Percentiles rank a stretch among this genome's conserved stretches.
Evolutionary conservation across 2,329 filamentous ascomycete species (phyloP).

Genomic region (Aschersonia sp.): DNA sequence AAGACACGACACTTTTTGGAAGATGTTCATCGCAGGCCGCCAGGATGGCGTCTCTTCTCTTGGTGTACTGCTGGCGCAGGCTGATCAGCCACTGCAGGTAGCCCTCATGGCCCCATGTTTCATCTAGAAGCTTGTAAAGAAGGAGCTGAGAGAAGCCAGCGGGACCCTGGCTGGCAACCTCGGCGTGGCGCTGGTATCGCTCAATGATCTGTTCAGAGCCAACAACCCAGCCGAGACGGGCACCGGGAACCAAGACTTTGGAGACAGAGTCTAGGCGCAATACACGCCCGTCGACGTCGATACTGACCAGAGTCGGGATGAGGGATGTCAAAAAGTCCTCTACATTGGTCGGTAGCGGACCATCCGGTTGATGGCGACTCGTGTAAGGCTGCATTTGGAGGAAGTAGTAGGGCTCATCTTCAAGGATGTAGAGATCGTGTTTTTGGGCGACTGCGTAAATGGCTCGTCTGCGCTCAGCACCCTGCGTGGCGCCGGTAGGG

Average conservation of each 20-base stretch:
- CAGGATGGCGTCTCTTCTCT: conserved; percentile 62
- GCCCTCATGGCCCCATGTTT: conserved; percentile 84
- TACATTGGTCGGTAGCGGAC: conserved; percentile 43
- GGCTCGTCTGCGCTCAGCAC: conserved; percentile 48
- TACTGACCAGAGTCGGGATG: conserved; percentile 56
- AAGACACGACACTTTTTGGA: conserved; percentile 60
- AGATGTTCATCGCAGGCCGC: conserved; percentile 67
- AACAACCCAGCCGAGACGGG: conserved; percentile 78
- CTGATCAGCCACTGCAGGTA: conserved; percentile 84
- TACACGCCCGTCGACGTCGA: conserved; percentile 79
- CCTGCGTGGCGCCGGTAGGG: conserved; percentile 76
- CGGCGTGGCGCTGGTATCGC: conserved; percentile 67
- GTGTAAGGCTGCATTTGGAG: conserved; percentile 73
- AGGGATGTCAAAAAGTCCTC: conserved; percentile 55
- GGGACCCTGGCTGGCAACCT: conserved; percentile 74
- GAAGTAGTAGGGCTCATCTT: conserved; percentile 94
- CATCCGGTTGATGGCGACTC: conserved; percentile 28
- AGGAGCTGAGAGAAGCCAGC: conserved; percentile 73
- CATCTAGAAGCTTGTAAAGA: conserved; percentile 80
- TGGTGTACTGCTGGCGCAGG: conserved; percentile 68
- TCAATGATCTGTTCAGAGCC: conserved; percentile 75
- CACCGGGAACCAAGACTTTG: conserved; percentile 76
- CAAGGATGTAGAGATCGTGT: conserved; percentile 75
- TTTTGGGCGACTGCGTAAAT: conserved; percentile 69
- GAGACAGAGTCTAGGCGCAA: conserved; percentile 87